A percentile compares a stretch with the other conserved stretches of the same genome.
Evolutionary conservation across 805 yeast genomes (phyloP).

Genomic region (Sugiyamaella floridensis): DNA sequence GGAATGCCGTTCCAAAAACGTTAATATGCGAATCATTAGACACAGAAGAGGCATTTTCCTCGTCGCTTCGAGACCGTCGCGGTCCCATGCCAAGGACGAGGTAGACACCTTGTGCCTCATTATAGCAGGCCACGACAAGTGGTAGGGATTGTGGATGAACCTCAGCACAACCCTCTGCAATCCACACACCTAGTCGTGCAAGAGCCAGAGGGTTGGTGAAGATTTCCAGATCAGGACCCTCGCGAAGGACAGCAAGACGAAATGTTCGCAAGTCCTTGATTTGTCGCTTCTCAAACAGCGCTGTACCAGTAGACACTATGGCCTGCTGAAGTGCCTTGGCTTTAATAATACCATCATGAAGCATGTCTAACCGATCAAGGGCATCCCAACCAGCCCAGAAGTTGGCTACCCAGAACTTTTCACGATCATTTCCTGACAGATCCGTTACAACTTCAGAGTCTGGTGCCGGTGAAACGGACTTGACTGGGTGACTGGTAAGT

Average conservation of each 20-base stretch:
- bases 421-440: slow-evolving; percentile 29
- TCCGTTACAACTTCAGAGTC: slow-evolving; percentile 20
- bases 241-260: slow-evolving; percentile 80
- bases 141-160: slow-evolving; percentile 63
- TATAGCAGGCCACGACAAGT: slow-evolving; percentile 76
- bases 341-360: slow-evolving; percentile 65
- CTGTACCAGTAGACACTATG: slow-evolving; percentile 80
- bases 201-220: slow-evolving; percentile 84
- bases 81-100: slow-evolving; percentile 88
- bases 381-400: slow-evolving; percentile 69
- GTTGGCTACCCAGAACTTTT: slow-evolving; percentile 66
- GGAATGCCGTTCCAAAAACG: slow-evolving; percentile 86
- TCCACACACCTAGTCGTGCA: slow-evolving; percentile 82
- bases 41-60: slow-evolving; percentile 18
- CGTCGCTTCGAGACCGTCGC: slow-evolving; percentile 48
- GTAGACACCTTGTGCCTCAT: slow-evolving; percentile 66
- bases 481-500: slow-evolving; percentile 11
- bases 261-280: slow-evolving; percentile 74
- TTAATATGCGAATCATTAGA: slow-evolving; percentile 40
- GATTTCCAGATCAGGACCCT: slow-evolving; percentile 72
- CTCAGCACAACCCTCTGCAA: slow-evolving; percentile 82
- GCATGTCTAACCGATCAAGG: slow-evolving; percentile 43
- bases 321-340: slow-evolving; percentile 82
- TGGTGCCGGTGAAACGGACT: not conserved
- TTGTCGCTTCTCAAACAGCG: slow-evolving; percentile 75